These are phyloP conservation scores for Aurifilum marmelostoma DNA, from an alignment of 2,329 filamentous ascomycete genomes.

Conservation along the genomic window DNA sequence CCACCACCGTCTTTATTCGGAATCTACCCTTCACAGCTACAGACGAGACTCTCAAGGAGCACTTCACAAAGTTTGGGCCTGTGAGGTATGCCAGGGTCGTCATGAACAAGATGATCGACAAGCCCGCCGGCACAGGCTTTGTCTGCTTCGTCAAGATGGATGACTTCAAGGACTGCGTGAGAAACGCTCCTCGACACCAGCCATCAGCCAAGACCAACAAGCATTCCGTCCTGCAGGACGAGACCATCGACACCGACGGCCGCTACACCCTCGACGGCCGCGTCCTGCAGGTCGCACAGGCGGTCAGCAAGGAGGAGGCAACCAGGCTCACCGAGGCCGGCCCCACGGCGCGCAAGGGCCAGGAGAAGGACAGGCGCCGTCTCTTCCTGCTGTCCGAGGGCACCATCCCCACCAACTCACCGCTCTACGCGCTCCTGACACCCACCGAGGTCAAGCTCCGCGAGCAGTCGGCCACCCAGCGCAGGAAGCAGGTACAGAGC, in stretches of 20 bases:
- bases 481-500: constrained; percentile 85
- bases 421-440: constrained; percentile 75
- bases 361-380: constrained; percentile 85
- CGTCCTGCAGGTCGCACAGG: constrained; percentile 80
- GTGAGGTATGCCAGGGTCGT: constrained; percentile 91
- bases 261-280: constrained; percentile 90
- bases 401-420: constrained; percentile 74
- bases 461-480: constrained; percentile 82
- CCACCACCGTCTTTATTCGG: constrained; percentile 84
- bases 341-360: constrained; percentile 62
- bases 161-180: constrained; percentile 77
- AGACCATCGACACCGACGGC: constrained; percentile 77
- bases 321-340: constrained; percentile 73
- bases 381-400: constrained; percentile 89
- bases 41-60: constrained; percentile 79
- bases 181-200: constrained; percentile 67
- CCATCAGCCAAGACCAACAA: constrained; percentile 55
- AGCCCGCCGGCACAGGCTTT: constrained; percentile 90
- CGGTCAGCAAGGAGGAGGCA: constrained; percentile 83
- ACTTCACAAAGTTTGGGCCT: constrained; percentile 87
- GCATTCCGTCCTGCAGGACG: constrained; percentile 86
- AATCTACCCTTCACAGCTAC: constrained; percentile 90
- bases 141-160: constrained; percentile 84
- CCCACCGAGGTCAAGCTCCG: constrained; percentile 84
- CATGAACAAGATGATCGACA: constrained; percentile 80